A percentile compares a stretch with the other conserved stretches of the same genome.
Evolutionary conservation across 768 basidiomycete genomes (phyloP).

Genomic region (Tephrocybe sp.): DNA sequence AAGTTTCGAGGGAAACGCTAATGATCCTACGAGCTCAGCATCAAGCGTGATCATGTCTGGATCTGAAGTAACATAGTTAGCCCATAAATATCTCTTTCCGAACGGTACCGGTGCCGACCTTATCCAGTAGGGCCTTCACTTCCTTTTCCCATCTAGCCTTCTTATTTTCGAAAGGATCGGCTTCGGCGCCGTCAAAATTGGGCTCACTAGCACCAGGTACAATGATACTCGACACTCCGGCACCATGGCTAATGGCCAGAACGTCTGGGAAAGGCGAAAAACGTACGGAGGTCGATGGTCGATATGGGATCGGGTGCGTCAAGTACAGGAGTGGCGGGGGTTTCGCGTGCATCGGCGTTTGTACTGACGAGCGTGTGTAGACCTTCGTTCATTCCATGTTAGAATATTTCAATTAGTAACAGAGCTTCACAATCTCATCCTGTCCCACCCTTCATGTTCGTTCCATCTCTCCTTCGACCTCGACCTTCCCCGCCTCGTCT

Average conservation of each 20-base stretch:
- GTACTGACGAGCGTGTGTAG: slow-evolving; percentile 69
- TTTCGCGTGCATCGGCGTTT: slow-evolving; percentile 48
- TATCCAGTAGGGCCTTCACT: slow-evolving; percentile 87
- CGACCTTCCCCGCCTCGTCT: slow-evolving; percentile 71
- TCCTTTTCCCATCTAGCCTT: slow-evolving; percentile 85
- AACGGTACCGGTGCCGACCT: too few species aligned
- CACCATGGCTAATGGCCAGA: slow-evolving; percentile 74
- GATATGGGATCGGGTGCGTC: slow-evolving; percentile 80
- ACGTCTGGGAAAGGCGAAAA: slow-evolving; percentile 91
- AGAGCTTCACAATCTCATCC: slow-evolving; percentile 59
- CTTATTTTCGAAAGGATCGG: slow-evolving; percentile 91
- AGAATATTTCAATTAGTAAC: neutral
- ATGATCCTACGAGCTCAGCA: slow-evolving; percentile 71
- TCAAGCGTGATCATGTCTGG: slow-evolving; percentile 90
- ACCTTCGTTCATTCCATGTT: slow-evolving; percentile 46
- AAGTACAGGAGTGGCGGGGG: slow-evolving; percentile 81
- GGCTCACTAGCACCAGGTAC: slow-evolving; percentile 93
- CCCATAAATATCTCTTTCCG: too few species aligned
- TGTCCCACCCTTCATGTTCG: slow-evolving; percentile 88
- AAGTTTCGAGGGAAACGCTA: slow-evolving; percentile 61
- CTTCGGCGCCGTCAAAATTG: slow-evolving; percentile 91
- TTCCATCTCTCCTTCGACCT: slow-evolving; percentile 80
- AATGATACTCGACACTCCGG: slow-evolving; percentile 81
- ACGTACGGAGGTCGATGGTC: slow-evolving; percentile 72
- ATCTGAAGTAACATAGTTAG: too few species aligned